Percentiles rank a stretch among this genome's conserved stretches.
Conservation (phyloP, 2,329 filamentous ascomycete genomes). For the Arthroderma sp. region DNA sequence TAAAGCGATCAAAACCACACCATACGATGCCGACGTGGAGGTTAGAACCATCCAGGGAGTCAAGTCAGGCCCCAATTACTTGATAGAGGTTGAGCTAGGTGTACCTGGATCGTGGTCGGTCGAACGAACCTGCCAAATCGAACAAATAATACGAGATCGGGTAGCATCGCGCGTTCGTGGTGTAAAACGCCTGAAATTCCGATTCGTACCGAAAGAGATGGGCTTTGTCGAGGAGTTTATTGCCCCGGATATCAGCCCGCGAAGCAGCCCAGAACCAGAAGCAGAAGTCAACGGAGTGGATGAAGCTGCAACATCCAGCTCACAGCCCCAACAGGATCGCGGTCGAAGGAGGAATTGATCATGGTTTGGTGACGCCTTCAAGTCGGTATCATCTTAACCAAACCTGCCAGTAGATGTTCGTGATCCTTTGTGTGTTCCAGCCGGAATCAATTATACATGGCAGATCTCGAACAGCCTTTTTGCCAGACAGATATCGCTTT, state of each 20-base stretch:
- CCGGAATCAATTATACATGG: no score
- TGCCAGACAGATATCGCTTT: no score
- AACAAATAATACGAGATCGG: slow-evolving; percentile 57
- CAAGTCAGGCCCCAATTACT: slow-evolving; percentile 93
- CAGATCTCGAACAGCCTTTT: no score
- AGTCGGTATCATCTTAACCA: no score
- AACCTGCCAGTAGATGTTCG: no score
- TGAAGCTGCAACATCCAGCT: no score
- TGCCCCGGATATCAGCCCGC: slow-evolving; percentile 45
- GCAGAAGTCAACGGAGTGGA: slow-evolving; percentile 27
- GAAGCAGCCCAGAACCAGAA: slow-evolving; percentile 48
- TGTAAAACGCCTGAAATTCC: slow-evolving; percentile 67
- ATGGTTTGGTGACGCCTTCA: no score
- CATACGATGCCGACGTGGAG: slow-evolving; percentile 47
- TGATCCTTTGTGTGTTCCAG: no score
- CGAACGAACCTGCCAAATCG: slow-evolving; percentile 52
- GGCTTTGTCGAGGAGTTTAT: slow-evolving; percentile 71
- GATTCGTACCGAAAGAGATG: slow-evolving; percentile 52
- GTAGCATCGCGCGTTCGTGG: slow-evolving; percentile 70
- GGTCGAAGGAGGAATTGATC: no score
- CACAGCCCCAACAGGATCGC: no score
- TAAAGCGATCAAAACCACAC: slow-evolving; percentile 44
- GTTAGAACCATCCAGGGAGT: slow-evolving; percentile 71
- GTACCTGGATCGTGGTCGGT: slow-evolving; percentile 68
- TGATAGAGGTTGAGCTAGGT: slow-evolving; percentile 77